Conservation (phyloP, 202 grass and related monocot species). For the Alloteropsis angusta region DNA sequence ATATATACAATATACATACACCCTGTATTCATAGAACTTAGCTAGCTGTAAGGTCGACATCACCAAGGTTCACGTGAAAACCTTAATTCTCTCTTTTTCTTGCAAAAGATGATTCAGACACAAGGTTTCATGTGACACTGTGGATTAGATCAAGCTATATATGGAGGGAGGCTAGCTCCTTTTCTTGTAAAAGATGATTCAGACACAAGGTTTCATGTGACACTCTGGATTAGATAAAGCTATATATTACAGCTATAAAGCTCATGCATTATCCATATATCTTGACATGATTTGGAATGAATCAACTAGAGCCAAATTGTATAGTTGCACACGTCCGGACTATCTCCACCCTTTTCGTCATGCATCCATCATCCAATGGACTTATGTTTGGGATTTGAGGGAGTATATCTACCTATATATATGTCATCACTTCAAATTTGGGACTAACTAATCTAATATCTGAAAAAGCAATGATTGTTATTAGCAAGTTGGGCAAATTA, state of each 20-base stretch:
- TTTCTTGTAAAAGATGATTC: neutral
- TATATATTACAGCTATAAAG: too few species aligned
- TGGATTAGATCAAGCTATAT: neutral
- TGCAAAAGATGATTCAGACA: neutral
- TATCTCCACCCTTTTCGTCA: too few species aligned
- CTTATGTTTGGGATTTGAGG: too few species aligned
- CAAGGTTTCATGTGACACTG: neutral
- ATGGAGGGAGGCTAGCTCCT: neutral
- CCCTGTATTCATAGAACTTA: neutral
- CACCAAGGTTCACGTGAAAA: constrained; percentile 13
- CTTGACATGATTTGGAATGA: too few species aligned
- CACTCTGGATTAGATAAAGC: neutral
- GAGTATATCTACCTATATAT: too few species aligned
- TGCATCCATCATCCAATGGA: too few species aligned
- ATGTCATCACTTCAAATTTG: neutral
- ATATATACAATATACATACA: neutral
- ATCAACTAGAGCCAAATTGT: neutral
- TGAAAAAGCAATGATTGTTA: neutral
- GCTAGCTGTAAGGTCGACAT: neutral
- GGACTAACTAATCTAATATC: neutral
- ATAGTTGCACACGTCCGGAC: too few species aligned
- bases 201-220: neutral
- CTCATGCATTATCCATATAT: too few species aligned
- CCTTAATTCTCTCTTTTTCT: neutral
- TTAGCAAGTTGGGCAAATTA: neutral